Evolutionary conservation across 768 basidiomycete species (phyloP).

Genomic region (Leccinum fibrillosum): DNA sequence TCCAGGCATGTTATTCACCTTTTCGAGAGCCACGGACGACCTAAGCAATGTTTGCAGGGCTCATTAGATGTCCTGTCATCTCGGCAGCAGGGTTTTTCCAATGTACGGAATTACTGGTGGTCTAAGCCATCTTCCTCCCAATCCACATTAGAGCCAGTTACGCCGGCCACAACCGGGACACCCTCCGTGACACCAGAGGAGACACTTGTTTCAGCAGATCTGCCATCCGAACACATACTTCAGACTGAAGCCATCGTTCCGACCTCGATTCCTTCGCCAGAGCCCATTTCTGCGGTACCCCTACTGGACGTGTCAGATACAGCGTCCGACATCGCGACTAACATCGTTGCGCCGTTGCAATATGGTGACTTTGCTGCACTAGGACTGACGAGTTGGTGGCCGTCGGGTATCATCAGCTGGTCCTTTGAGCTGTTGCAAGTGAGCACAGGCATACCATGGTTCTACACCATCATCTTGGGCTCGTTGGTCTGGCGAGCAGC

Average conservation of each 20-base stretch:
- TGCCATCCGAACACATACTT: neutral
- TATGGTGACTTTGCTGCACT: conserved; percentile 71
- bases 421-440: conserved; percentile 69
- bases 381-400: conserved; percentile 64
- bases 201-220: neutral
- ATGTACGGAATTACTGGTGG: conserved; percentile 33
- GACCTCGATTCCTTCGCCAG: conserved; percentile 4
- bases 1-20: conserved; percentile 19
- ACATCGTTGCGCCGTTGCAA: conserved; percentile 48
- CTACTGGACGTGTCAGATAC: conserved; percentile 7
- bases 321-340: conserved; percentile 17
- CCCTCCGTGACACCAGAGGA: neutral
- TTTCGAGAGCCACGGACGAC: neutral
- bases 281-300: conserved; percentile 2
- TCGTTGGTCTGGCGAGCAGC: conserved; percentile 58
- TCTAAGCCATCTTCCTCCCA: conserved; percentile 20
- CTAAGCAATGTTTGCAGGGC: conserved; percentile 11
- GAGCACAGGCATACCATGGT: conserved; percentile 73
- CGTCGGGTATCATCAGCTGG: conserved; percentile 61
- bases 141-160: conserved; percentile 4
- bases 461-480: conserved; percentile 72
- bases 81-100: conserved; percentile 13
- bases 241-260: neutral
- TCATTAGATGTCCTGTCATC: conserved; percentile 1
- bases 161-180: neutral